Base-by-base conservation (phyloP, 495 filamentous ascomycete species). In the Sabuloglossum arenarium region DNA sequence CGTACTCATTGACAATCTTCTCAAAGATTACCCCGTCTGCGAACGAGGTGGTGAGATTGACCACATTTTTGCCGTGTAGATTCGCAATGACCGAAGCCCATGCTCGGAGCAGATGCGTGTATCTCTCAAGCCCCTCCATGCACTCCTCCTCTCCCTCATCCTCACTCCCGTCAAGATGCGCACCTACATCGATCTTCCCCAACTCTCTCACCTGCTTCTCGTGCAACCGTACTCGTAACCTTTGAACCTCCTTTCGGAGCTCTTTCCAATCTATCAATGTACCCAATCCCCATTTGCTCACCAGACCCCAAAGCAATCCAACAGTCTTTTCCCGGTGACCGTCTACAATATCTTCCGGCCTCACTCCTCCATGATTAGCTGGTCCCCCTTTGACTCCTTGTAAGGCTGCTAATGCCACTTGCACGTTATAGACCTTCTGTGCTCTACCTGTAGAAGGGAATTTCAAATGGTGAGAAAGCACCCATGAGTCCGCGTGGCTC, bases 311-410 rank as follows among this genome's bases (percentile, higher is more conserved):
- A 11, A 85, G 66, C 19, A 85, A 68, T 0, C 71, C 71, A 21
- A 84, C 69, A 1, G 80, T 83, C 65, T 77, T 83, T 60, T 85
- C 81, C 29, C 81, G 74, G 58, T 81, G 75, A 6, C 81, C 81
- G 60, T 84, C 75, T 6, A 84, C 76, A 42, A 84, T 78, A 43
- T 85, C 79, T 46, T 79, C 76, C 0, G 80, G 70, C 21, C 65
- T 70, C 21, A 79, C 61, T n/a, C 66, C 62, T 23, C 66, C 59
- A 19, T 71, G 57, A 28, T 73, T 63, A 3, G 56, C 39, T 1
- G 59, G 61, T 9, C 70, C 63, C 3, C 70, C 70, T 16, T 62
- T 61, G 3, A 71, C 64, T 11, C 69, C 68, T 4, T 63, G 57
- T 27, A 84, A 63, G 0, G 80, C 75, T 39, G 68, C 65, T 1